These are phyloP conservation scores for Passiflora organensis DNA, from an alignment of 345 rosid genomes.

Conservation along the genomic window DNA sequence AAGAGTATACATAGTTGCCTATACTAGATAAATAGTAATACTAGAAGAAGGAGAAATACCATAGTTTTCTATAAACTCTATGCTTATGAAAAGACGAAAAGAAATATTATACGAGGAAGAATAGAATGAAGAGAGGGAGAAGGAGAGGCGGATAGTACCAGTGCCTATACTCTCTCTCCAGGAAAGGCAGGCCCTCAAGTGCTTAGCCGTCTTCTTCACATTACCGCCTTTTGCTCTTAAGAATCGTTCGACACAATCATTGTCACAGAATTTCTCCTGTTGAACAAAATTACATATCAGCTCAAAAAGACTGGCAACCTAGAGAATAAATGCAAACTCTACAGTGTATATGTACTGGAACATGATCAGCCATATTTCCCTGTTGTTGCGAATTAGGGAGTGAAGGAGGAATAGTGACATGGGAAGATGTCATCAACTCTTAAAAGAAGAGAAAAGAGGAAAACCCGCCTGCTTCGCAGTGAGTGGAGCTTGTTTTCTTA, in stretches of 20 bases:
- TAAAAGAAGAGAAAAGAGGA: background rate
- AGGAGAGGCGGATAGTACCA: slow-evolving; percentile 32
- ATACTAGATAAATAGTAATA: too few species aligned
- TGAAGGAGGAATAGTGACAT: background rate
- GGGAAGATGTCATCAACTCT: background rate
- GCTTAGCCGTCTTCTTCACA: slow-evolving; percentile 82
- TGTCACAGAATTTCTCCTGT: slow-evolving; percentile 94
- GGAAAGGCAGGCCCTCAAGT: slow-evolving; percentile 70
- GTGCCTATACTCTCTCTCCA: slow-evolving; percentile 77
- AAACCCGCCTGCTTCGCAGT: slow-evolving; percentile 66
- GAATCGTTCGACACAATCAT: slow-evolving; percentile 72
- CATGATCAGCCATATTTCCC: slow-evolving; percentile 6
- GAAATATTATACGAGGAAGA: background rate
- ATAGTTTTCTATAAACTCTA: too few species aligned
- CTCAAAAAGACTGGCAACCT: background rate
- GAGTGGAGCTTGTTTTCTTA: slow-evolving; percentile 68
- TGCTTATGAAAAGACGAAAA: too few species aligned
- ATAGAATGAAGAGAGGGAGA: background rate
- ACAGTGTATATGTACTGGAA: background rate
- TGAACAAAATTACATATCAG: background rate
- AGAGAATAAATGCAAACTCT: background rate
- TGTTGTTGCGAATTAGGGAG: too few species aligned
- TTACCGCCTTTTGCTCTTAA: slow-evolving; percentile 66
- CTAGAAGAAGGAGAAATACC: background rate
- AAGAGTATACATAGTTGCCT: slow-evolving; percentile 6